Evolutionary conservation across 305 asterid species (phyloP), one percentile per base, ranked within the genome.

Genomic region (Andrographis paniculata): DNA sequence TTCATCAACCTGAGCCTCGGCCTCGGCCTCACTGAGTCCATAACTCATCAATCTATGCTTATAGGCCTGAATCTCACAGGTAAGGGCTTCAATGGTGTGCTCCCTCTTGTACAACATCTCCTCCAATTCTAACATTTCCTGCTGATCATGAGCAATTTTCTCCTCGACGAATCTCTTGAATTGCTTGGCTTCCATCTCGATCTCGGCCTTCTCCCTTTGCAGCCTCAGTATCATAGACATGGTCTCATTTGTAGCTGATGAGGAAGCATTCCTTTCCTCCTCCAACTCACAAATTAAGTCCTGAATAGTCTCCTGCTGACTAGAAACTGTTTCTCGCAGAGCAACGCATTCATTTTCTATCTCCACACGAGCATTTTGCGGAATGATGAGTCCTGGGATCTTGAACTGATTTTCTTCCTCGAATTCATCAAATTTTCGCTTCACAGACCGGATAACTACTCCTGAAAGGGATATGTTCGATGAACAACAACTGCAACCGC

Each of bases 151-250:
- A 0, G 79, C 84, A 76, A 78, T 83, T 72, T 84, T 91, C 76
- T 87, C 99, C 81, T 91, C 96, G 0, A 68, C 83, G 18, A 73
- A 81, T 72, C 95, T 73, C 78, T 87, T 91, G 43, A 91, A 91
- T 67, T 91, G 99, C 66, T 82, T 74, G 20, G 81, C 73, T 71
- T 91, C 99, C 95, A 91, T 91, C 68, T 91, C 87, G 50, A 76
- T 57, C 83, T 87, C 96, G 10, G 94, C 96, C 59, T 91, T 91
- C 68, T 91, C 95, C 48, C 99, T 77, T 74, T 91, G 96, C 73
- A 91, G 67, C 76, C 99, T 77, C 63, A 87, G 74, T 60, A 87
- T 91, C 99, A 91, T 91, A 1, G 96, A 81, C 99, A 91, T 91
- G 41, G 99, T 89, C 68, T 91, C 99, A 44, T 69, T 81, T 22